Conservation (phyloP, 169 alveolate species). For the Plasmodium yoelii region DNA sequence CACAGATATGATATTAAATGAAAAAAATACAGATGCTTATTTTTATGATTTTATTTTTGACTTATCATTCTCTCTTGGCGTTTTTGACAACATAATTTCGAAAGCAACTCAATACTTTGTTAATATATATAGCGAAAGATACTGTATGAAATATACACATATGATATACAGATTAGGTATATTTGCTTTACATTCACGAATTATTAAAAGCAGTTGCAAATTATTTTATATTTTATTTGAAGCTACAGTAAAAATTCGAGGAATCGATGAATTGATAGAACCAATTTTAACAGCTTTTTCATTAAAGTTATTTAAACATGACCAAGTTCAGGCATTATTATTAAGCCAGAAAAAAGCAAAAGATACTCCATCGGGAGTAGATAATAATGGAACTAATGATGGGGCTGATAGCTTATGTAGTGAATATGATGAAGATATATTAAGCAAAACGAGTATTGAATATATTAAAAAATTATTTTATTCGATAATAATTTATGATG, state of each 20-base stretch:
- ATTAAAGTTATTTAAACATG: constrained; percentile 60
- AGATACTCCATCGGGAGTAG: background rate
- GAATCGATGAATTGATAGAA: constrained; percentile 47
- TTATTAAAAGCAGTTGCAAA: constrained; percentile 45
- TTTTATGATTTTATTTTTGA: constrained; percentile 66
- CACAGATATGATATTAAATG: constrained; percentile 37
- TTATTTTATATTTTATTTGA: constrained; percentile 53
- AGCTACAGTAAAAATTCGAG: constrained; percentile 61
- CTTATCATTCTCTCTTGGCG: constrained; percentile 54
- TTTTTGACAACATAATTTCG: constrained; percentile 59
- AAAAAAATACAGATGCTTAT: constrained; percentile 55
- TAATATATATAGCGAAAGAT: constrained; percentile 47
- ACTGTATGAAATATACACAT: constrained; percentile 58
- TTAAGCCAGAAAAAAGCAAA: constrained; percentile 35
- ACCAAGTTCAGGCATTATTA: constrained; percentile 19
- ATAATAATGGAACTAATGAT: constrained; percentile 48
- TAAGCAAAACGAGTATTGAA: constrained; percentile 64
- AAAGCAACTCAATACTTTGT: constrained; percentile 46
- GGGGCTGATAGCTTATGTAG: constrained; percentile 54
- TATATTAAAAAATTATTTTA: constrained; percentile 45
- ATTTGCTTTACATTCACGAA: constrained; percentile 70
- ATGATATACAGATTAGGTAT: constrained; percentile 69
- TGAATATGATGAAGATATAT: constrained; percentile 61
- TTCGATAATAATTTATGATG: constrained; percentile 47
- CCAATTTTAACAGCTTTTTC: constrained; percentile 65